Base-by-base conservation (phyloP, 164 flowering plant genomes). In the Macadamia tetraphylla region DNA sequence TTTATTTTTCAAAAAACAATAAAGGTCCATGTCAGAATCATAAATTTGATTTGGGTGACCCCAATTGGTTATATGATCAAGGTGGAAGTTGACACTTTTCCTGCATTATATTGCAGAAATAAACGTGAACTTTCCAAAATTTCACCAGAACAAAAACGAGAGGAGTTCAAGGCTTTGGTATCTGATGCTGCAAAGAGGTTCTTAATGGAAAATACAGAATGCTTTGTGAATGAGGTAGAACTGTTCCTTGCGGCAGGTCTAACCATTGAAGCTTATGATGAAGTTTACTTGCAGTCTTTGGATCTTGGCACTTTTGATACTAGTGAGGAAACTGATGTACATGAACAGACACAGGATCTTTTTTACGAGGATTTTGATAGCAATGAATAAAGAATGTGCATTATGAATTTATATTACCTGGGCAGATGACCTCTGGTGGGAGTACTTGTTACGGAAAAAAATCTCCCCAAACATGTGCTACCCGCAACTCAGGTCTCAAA, bases 211-310 rank as follows among this genome's bases (percentile, higher is more conserved):
- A 82, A 84, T 72, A 76, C 97, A 18, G 88, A 84, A 8, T 79
- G 81, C 48, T 90, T 91, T 73, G 91, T 88, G 51, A 60, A 79
- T 29, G 98, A 94, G 80, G 29, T 88, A 59, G 96, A 94, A 71
- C 73, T 91, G 18, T 94, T 94, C 83, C 87, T 92, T 62, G 89
- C 85, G 64, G 88, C 97, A 9, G 91, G 90, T 2, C 73, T 92
- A 66, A 88, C 77, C 66, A 71, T 87, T n/a, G 84, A 84, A 67
- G 96, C 95, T 35, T 94, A 84, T 68, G 96, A 90, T 78, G 79
- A 85, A 74, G 90, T 85, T 40, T 91, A 81, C 72, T 71, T 70
- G 75, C 84, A 85, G 58, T 75, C 80, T 60, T 51, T 87, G 67
- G 86, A 84, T 63, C 76, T 75, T 83, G 76, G 73, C 63, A 60